Evolutionary conservation across 768 basidiomycete genomes (phyloP).

Genomic region (Suillus placidus): DNA sequence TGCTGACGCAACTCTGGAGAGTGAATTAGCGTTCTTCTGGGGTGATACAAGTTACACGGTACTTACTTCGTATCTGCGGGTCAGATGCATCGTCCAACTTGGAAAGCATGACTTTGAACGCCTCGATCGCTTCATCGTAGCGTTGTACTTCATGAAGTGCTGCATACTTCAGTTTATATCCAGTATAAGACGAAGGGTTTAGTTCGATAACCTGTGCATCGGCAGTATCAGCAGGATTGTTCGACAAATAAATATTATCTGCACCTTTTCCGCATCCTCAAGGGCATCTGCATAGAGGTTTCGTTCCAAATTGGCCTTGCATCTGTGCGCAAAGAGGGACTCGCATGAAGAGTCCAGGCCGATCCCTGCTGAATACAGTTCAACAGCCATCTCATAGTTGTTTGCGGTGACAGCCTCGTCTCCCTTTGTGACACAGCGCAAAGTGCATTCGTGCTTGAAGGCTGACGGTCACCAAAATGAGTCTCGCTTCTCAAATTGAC

Average conservation of each 20-base stretch:
- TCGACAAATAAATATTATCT: neutral
- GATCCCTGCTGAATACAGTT: neutral
- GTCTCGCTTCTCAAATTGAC: neutral
- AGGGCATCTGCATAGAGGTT: neutral
- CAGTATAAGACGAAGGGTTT: neutral
- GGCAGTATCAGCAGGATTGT: neutral
- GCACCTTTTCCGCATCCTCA: neutral
- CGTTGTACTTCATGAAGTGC: neutral
- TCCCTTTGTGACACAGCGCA: neutral
- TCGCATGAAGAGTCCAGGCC: neutral
- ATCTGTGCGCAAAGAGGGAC: neutral
- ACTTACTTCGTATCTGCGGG: neutral
- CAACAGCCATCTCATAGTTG: neutral
- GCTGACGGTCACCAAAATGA: neutral
- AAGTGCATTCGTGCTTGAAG: neutral
- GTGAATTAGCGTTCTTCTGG: neutral
- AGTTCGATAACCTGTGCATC: neutral
- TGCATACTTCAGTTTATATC: neutral
- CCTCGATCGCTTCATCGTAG: neutral
- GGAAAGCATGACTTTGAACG: neutral
- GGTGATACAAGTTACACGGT: neutral
- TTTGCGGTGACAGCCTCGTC: neutral
- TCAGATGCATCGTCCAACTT: neutral
- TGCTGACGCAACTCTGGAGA: neutral
- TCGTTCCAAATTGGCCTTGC: neutral